phyloP scores from a whole-genome alignment of 2,329 filamentous ascomycete species.

The Mycogone perniciosa region DNA sequence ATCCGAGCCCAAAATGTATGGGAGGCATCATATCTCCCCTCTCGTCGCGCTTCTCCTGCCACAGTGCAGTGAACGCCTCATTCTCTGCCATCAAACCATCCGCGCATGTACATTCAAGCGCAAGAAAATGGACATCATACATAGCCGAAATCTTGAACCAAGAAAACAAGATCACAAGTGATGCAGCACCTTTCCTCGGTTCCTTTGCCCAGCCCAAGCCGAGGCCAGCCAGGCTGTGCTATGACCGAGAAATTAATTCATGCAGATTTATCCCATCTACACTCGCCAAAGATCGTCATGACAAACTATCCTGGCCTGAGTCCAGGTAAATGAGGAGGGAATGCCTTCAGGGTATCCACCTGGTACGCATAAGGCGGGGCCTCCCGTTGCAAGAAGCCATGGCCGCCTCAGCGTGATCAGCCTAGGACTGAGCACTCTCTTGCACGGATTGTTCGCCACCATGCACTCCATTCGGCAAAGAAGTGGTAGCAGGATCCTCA shows the following conservation, averaged over 20 bases:
- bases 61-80: slow-evolving; percentile 8
- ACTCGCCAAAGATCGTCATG: slow-evolving; percentile 7
- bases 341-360: neutral
- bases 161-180: slow-evolving; percentile 9
- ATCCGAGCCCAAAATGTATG: slow-evolving; percentile 1
- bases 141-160: slow-evolving; percentile 9
- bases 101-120: slow-evolving; percentile 10
- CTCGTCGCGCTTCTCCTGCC: slow-evolving; percentile 1
- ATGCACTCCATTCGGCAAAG: slow-evolving; percentile 9
- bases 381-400: neutral
- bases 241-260: slow-evolving; percentile 4
- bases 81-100: slow-evolving; percentile 8
- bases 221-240: slow-evolving; percentile 11
- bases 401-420: neutral
- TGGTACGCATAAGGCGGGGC: neutral
- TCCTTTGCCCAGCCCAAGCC: slow-evolving; percentile 10
- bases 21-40: neutral
- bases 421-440: neutral
- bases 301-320: neutral
- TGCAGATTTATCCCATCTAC: neutral
- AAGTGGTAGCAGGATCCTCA: neutral
- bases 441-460: neutral
- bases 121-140: slow-evolving; percentile 6
- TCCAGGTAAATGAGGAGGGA: neutral
- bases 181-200: slow-evolving; percentile 10